Evolutionary conservation across 208 protist species (phyloP).

Genomic region (Tetramitus jugosus): DNA sequence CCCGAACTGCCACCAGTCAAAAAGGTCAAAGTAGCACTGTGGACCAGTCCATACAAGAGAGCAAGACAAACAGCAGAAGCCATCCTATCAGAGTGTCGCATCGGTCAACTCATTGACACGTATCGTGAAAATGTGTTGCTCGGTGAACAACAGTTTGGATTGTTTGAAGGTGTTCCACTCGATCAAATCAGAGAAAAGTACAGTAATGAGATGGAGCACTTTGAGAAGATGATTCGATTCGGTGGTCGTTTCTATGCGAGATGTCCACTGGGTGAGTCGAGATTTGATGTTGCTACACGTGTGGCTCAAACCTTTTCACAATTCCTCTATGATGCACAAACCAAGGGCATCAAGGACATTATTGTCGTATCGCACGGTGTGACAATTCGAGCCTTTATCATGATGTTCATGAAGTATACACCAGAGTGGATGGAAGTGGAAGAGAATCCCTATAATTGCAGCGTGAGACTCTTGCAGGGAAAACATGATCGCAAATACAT

Average conservation of each 20-base stretch:
- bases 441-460: neutral
- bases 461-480: neutral
- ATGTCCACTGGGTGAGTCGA: neutral
- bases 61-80: neutral
- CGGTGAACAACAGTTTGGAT: slow-evolving; percentile 18
- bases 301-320: neutral
- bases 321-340: neutral
- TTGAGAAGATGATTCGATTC: neutral
- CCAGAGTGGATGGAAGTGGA: neutral
- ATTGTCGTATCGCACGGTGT: neutral
- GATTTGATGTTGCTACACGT: neutral
- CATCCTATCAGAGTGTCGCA: neutral
- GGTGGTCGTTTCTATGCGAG: neutral
- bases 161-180: slow-evolving; percentile 14
- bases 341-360: neutral
- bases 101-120: neutral
- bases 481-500: neutral
- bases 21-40: slow-evolving; percentile 1
- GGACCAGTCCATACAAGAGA: neutral
- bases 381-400: neutral
- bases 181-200: neutral
- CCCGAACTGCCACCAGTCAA: too few species aligned
- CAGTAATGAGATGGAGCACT: neutral
- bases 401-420: neutral
- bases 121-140: neutral